Evolutionary conservation across 2,329 filamentous ascomycete genomes (phyloP).

Genomic region (Penicillium corylophilum): DNA sequence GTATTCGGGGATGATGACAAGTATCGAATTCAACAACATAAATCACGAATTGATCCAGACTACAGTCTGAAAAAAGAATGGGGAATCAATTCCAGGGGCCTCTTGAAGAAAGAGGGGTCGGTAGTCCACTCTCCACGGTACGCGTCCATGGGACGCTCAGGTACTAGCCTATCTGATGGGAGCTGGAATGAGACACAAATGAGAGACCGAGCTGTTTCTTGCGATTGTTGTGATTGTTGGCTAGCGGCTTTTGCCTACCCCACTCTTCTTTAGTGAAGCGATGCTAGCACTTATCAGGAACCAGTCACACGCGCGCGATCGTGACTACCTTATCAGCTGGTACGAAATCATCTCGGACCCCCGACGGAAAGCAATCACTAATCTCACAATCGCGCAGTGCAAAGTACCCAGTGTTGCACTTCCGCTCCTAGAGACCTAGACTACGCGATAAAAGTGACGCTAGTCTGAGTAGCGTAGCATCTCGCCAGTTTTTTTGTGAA

Average conservation of each 20-base stretch:
- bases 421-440: not conserved
- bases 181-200: not conserved
- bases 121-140: not conserved
- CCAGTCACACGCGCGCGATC: not conserved
- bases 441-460: not conserved
- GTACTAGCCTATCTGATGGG: not conserved
- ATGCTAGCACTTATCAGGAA: not conserved
- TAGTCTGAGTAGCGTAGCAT: not conserved
- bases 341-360: not conserved
- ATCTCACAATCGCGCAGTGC: not conserved
- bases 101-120: too few relatives aligned
- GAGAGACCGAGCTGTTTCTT: not conserved
- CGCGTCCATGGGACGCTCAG: not conserved
- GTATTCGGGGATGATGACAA: too few relatives aligned
- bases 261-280: not conserved
- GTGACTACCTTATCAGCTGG: not conserved
- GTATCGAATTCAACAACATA: too few relatives aligned
- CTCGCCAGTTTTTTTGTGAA: not conserved
- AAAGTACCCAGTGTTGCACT: not conserved
- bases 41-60: not conserved
- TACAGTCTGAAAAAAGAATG: not conserved
- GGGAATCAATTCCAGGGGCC: too few relatives aligned
- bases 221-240: not conserved
- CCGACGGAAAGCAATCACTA: not conserved
- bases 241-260: not conserved